These are phyloP conservation scores for Botrytis hyacinthi DNA, from an alignment of 2,329 filamentous ascomycete genomes.

Conservation along the genomic window DNA sequence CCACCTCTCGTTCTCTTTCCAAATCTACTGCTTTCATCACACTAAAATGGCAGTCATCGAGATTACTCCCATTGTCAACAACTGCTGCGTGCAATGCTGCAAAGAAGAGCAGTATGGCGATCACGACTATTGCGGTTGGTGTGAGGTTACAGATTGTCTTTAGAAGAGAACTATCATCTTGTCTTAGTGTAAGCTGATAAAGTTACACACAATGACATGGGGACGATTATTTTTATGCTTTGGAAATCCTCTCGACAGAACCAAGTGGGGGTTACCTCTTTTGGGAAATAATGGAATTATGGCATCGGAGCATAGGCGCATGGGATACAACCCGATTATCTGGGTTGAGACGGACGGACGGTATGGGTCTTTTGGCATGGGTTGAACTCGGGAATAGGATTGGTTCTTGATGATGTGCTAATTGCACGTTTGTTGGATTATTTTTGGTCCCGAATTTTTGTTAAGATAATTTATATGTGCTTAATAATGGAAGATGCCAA, in stretches of 20 bases:
- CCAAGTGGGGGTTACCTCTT: background rate
- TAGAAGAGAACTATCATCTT: constrained; percentile 16
- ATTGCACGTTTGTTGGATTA: background rate
- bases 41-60: constrained; percentile 45
- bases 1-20: background rate
- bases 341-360: constrained; percentile 1
- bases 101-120: constrained; percentile 49
- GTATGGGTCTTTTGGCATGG: background rate
- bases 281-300: constrained; percentile 6
- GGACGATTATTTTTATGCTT: background rate
- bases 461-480: background rate
- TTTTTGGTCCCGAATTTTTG: background rate
- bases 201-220: background rate
- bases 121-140: constrained; percentile 51
- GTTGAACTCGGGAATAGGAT: background rate
- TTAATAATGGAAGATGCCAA: background rate
- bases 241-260: background rate
- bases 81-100: constrained; percentile 54
- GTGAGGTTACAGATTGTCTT: constrained; percentile 40
- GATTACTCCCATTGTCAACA: constrained; percentile 46
- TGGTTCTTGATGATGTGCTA: background rate
- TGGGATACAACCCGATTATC: background rate
- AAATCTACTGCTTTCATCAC: background rate
- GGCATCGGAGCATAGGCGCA: background rate
- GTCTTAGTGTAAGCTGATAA: background rate